Percentiles rank a stretch among this genome's conserved stretches.
These are phyloP conservation scores for Pleurotus giganteus DNA, from an alignment of 768 basidiomycete genomes.

Conservation along the genomic window DNA sequence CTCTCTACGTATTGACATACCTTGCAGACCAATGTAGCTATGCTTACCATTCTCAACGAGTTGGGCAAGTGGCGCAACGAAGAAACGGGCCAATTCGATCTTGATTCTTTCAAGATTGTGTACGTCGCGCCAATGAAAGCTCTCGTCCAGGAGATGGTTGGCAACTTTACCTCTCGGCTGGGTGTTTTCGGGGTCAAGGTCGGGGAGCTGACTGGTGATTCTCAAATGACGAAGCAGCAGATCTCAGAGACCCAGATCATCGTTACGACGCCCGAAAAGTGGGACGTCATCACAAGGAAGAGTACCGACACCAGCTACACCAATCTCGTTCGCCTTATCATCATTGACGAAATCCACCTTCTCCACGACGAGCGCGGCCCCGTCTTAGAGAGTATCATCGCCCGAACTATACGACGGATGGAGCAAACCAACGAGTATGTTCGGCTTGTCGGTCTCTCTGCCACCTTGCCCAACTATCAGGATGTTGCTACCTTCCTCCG, in stretches of 20 bases:
- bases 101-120: slow-evolving; percentile 92
- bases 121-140: slow-evolving; percentile 99
- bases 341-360: slow-evolving; percentile 97
- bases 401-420: slow-evolving; percentile 89
- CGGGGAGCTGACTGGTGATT: slow-evolving; percentile 94
- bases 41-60: slow-evolving; percentile 92
- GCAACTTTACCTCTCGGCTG: slow-evolving; percentile 85
- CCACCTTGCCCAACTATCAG: slow-evolving; percentile 97
- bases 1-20: neutral
- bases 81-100: slow-evolving; percentile 73
- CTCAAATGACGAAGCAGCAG: slow-evolving; percentile 97
- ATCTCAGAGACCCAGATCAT: slow-evolving; percentile 97
- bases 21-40: slow-evolving; percentile 91
- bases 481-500: slow-evolving; percentile 98
- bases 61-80: slow-evolving; percentile 86
- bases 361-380: slow-evolving; percentile 98
- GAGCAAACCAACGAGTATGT: slow-evolving; percentile 94
- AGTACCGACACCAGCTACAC: slow-evolving; percentile 96
- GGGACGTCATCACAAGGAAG: slow-evolving; percentile 99
- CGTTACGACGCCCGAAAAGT: slow-evolving; percentile 98
- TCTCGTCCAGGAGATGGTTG: slow-evolving; percentile 97
- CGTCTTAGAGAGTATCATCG: slow-evolving; percentile 87
- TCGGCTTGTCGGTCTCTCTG: slow-evolving; percentile 91
- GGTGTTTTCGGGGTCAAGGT: slow-evolving; percentile 72
- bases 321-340: slow-evolving; percentile 92